Evolutionary conservation across 768 basidiomycete species (phyloP).

Genomic region (Auricularia heimuer): DNA sequence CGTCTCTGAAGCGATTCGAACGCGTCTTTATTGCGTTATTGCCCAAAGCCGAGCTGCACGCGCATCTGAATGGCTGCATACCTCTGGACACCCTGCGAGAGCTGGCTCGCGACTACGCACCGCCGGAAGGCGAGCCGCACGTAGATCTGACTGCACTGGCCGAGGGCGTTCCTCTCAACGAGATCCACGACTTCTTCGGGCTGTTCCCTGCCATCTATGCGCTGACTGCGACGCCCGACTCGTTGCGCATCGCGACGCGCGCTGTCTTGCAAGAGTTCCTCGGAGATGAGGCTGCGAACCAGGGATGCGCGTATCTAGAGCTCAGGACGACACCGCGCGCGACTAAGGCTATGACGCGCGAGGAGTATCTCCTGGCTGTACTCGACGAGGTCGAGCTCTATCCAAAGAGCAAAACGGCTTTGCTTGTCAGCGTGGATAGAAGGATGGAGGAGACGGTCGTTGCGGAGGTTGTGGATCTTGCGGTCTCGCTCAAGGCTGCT

Average conservation of each 20-base stretch:
- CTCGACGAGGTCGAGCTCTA: conserved; percentile 57
- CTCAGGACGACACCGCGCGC: conserved; percentile 70
- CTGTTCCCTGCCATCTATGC: conserved; percentile 76
- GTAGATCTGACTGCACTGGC: conserved; percentile 20
- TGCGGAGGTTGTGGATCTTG: conserved; percentile 47
- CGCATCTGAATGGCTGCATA: conserved; percentile 79
- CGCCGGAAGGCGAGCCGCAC: conserved; percentile 7
- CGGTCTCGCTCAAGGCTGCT: conserved; percentile 40
- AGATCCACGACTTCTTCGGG: conserved; percentile 60
- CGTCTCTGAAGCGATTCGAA: conserved; percentile 41
- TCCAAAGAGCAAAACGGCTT: conserved; percentile 35
- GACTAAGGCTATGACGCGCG: conserved; percentile 47
- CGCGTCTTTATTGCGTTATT: conserved; percentile 49
- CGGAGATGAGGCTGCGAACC: conserved; percentile 17
- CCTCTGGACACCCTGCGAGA: conserved; percentile 53
- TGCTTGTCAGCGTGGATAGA: conserved; percentile 72
- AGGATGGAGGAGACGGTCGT: conserved; percentile 45
- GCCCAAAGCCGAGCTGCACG: conserved; percentile 80
- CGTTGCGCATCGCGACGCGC: conserved; percentile 45
- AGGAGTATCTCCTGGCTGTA: conserved; percentile 54
- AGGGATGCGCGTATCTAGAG: conserved; percentile 61
- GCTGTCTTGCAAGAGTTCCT: conserved; percentile 64
- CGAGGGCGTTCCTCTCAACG: conserved; percentile 34
- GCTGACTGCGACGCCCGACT: conserved; percentile 50
- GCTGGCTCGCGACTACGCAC: conserved; percentile 32